A percentile compares a stretch with the other conserved stretches of the same genome.
Evolutionary conservation across 1,284 basidiomycete genomes (phyloP).

Genomic region (Cryptococcus neoformans): DNA sequence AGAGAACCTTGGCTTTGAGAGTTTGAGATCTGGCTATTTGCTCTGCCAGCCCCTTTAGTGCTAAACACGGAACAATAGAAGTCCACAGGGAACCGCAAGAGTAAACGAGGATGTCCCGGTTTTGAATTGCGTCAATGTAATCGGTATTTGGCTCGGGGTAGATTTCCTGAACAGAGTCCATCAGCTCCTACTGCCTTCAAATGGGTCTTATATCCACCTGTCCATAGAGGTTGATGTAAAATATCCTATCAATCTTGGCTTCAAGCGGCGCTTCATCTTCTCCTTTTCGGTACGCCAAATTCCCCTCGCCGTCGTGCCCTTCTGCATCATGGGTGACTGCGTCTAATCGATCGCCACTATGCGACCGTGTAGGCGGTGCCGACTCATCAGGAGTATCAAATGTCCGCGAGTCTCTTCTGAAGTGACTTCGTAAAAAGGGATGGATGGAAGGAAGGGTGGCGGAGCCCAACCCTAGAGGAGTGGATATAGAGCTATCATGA

Average conservation of each 20-base stretch:
- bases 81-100: conserved; percentile 94
- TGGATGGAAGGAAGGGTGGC: conserved; percentile 27
- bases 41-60: conserved; percentile 74
- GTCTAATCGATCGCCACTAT: conserved; percentile 3
- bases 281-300: conserved; percentile 45
- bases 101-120: conserved; percentile 75
- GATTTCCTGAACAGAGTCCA: conserved; percentile 58
- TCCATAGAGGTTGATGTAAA: conserved; percentile 92
- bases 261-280: conserved; percentile 60
- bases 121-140: conserved; percentile 63
- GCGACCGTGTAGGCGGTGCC: conserved; percentile 12
- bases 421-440: conserved; percentile 5
- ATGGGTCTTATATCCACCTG: conserved; percentile 48
- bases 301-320: conserved; percentile 54
- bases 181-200: background rate
- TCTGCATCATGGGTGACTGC: conserved; percentile 43
- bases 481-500: conserved; percentile 3
- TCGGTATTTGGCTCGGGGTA: conserved; percentile 82
- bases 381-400: conserved; percentile 43
- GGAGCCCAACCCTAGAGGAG: conserved; percentile 8
- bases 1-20: conserved; percentile 75
- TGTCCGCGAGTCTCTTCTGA: conserved; percentile 43
- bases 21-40: conserved; percentile 71
- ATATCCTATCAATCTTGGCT: conserved; percentile 65
- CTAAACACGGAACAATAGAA: conserved; percentile 87